These are phyloP conservation scores for Rhizopogon vesiculosus DNA, from an alignment of 768 basidiomycete genomes.

Conservation along the genomic window DNA sequence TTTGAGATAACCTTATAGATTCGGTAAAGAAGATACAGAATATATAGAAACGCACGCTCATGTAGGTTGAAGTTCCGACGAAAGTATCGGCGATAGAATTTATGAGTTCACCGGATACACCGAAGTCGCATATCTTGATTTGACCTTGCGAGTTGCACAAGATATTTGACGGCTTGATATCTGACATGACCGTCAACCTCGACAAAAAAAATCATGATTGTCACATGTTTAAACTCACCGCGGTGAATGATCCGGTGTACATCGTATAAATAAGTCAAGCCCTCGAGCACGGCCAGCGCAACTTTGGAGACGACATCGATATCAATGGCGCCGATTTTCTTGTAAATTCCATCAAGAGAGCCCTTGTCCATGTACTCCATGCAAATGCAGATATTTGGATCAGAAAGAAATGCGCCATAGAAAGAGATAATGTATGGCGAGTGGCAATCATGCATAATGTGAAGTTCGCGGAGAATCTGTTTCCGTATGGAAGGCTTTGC, in stretches of 20 bases:
- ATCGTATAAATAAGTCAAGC: conserved; percentile 96
- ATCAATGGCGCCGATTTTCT: conserved; percentile 89
- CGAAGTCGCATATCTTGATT: conserved; percentile 99
- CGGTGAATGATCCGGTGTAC: conserved; percentile 97
- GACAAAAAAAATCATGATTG: neutral
- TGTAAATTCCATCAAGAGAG: conserved; percentile 92
- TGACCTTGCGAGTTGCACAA: conserved; percentile 90
- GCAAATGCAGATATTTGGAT: conserved; percentile 98
- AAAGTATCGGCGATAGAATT: conserved; percentile 99
- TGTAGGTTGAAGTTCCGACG: conserved; percentile 97
- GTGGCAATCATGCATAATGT: conserved; percentile 98
- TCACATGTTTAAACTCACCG: conserved; percentile 49
- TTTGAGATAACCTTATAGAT: conserved; percentile 8
- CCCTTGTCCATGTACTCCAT: conserved; percentile 98
- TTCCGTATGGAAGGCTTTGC: conserved; percentile 95
- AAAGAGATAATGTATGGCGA: conserved; percentile 95
- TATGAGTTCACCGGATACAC: conserved; percentile 97
- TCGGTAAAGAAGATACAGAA: conserved; percentile 9
- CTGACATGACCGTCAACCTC: conserved; percentile 37
- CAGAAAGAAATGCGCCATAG: conserved; percentile 93
- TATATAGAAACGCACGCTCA: conserved; percentile 72
- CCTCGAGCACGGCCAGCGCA: conserved; percentile 91
- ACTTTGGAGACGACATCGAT: conserved; percentile 92
- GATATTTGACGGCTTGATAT: conserved; percentile 99
- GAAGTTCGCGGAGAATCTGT: conserved; percentile 95